Base-by-base conservation (phyloP, 441 rosid species). In the Daphne laureola region DNA sequence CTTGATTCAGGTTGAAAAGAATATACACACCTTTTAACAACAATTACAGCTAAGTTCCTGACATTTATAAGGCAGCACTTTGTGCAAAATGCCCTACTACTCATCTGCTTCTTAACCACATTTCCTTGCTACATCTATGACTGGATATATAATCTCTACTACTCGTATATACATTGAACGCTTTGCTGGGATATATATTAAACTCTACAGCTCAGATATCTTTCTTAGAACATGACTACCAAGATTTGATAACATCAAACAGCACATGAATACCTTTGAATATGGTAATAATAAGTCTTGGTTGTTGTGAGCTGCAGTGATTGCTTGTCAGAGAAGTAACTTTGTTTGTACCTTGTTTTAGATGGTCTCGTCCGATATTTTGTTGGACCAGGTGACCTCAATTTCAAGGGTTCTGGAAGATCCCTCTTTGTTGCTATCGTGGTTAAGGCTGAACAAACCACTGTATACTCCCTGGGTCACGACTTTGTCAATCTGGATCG, bases 311-410 rank as follows among this genome's bases (percentile, higher is more conserved):
- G 47, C 13, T 41, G 27, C 31, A 38, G 59, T 50, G 23, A 48
- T 50, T 59, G 58, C 67, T 41, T 46, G 62, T 18, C 35, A 1
- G 53, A 44, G 43, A 21, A 36, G 42, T 42, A 26, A 41, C 53
- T 15, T 6, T 26, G 13, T 21, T 21, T 21, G 23, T 31, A 25
- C 17, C 43, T 49, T 68, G 49, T 44, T 55, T 42, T 57, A 57
- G 65, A 63, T 46, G 45, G 70, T 75, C 63, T 66, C 44, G 3
- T 54, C 63, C 8, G 71, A 40, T 2, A 49, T 67, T 54, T 77
- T 54, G 67, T 83, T 84, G 31, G 97, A 81, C 96, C 98, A 90
- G 16, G 76, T 73, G 58, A 87, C 83, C 69, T 87, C 96, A n/a
- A 90, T 74, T 56, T 87, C 96, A 57, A 90, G 79, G 2, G 79